Percentiles rank a stretch among this genome's conserved stretches.
phyloP scores from a whole-genome alignment of 495 filamentous ascomycete genomes.

The Daldinia vernicosa region DNA sequence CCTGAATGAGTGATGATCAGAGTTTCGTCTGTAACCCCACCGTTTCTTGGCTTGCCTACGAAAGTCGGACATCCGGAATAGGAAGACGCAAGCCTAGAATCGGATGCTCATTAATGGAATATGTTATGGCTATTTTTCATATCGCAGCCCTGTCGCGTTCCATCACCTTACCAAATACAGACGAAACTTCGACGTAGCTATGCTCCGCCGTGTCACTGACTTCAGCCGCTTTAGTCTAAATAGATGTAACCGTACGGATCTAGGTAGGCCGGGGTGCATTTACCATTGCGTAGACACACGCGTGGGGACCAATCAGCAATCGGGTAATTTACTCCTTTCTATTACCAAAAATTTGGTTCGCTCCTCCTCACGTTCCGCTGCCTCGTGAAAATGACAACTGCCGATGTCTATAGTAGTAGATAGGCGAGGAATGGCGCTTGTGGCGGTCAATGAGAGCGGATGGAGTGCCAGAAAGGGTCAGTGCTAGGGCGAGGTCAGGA shows the following conservation, averaged over 20 bases:
- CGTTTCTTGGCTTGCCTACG: background rate
- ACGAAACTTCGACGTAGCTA: conserved; percentile 11
- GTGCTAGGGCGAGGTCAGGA: conserved; percentile 4
- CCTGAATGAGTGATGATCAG: background rate
- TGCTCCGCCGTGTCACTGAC: conserved; percentile 37
- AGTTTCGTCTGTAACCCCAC: background rate
- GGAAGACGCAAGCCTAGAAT: background rate
- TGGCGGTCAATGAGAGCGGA: conserved; percentile 26
- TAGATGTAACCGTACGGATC: conserved; percentile 35
- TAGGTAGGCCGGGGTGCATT: conserved; percentile 45
- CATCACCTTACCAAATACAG: conserved; percentile 28
- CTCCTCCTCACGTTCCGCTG: conserved; percentile 22
- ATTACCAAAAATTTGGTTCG: conserved; percentile 38
- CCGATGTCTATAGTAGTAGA: conserved; percentile 27
- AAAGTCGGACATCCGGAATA: background rate
- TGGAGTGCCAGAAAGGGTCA: background rate
- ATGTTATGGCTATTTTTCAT: conserved; percentile 5
- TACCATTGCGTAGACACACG: conserved; percentile 37
- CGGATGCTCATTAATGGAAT: background rate
- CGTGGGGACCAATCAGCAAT: conserved; percentile 32
- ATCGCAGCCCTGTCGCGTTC: conserved; percentile 16
- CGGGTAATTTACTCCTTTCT: conserved; percentile 33
- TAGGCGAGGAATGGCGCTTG: conserved; percentile 11
- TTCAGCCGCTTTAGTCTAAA: conserved; percentile 44
- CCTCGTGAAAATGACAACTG: conserved; percentile 29